phyloP scores from a whole-genome alignment of 1,139 yeast species.

The Petasospora rhodanensis region DNA sequence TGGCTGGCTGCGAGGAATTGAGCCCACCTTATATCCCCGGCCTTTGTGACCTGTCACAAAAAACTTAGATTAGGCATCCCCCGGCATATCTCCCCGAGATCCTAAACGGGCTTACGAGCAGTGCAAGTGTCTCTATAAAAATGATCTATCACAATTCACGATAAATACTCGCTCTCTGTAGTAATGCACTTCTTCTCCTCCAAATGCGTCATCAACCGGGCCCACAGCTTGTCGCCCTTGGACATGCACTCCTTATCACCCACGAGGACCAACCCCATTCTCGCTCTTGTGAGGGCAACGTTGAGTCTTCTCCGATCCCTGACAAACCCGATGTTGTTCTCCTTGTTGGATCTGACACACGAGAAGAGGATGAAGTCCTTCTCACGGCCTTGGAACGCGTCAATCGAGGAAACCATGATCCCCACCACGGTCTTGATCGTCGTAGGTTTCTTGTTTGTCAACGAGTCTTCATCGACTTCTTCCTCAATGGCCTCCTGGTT shows the following conservation, averaged over 20 bases:
- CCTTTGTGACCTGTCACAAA: too few species aligned
- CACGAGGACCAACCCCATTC: constrained; percentile 48
- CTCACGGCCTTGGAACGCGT: constrained; percentile 67
- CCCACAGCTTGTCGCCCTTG: constrained; percentile 50
- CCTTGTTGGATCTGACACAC: constrained; percentile 53
- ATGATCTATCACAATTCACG: too few species aligned
- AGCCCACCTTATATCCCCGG: too few species aligned
- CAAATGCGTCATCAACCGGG: constrained; percentile 41
- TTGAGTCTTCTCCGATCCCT: constrained; percentile 54
- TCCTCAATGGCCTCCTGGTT: constrained; percentile 41
- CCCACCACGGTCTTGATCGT: constrained; percentile 60
- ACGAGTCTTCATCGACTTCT: constrained; percentile 50
- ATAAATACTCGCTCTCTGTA: constrained; percentile 18
- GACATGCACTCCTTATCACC: constrained; percentile 38
- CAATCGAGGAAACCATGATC: constrained; percentile 65
- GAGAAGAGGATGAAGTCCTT: constrained; percentile 55
- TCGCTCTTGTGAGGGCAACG: constrained; percentile 63
- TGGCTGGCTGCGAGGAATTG: too few species aligned
- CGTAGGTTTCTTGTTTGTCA: constrained; percentile 35
- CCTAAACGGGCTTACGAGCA: too few species aligned
- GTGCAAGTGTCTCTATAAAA: too few species aligned
- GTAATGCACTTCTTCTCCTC: constrained; percentile 22
- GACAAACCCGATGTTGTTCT: constrained; percentile 52
- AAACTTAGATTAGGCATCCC: too few species aligned
- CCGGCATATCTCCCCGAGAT: too few species aligned